Evolutionary conservation across 768 basidiomycete species (phyloP).

Genomic region (Kwoniella bestiolae): DNA sequence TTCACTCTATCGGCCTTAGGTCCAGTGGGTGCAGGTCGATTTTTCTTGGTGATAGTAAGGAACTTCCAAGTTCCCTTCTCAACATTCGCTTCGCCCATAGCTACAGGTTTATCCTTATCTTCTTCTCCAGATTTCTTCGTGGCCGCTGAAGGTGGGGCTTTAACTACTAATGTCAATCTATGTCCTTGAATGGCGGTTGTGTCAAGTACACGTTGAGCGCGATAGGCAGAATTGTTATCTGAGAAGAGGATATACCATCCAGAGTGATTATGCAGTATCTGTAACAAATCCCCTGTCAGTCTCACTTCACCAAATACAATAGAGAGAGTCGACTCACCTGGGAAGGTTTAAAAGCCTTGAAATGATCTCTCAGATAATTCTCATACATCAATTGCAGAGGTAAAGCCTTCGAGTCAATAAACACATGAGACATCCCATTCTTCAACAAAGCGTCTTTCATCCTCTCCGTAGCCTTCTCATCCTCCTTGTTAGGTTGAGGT

Average conservation of each 20-base stretch:
- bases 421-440: slow-evolving; percentile 46
- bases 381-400: slow-evolving; percentile 57
- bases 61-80: slow-evolving; percentile 38
- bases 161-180: slow-evolving; percentile 40
- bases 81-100: slow-evolving; percentile 6
- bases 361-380: slow-evolving; percentile 71
- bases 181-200: slow-evolving; percentile 43
- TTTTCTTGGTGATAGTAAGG: slow-evolving; percentile 49
- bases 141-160: slow-evolving; percentile 54
- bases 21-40: slow-evolving; percentile 15
- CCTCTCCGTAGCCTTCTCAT: slow-evolving; percentile 36
- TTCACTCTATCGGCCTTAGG: slow-evolving; percentile 4
- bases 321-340: slow-evolving; percentile 63
- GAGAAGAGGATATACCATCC: slow-evolving; percentile 84
- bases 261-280: slow-evolving; percentile 72
- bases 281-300: slow-evolving; percentile 19
- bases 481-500: slow-evolving; percentile 28
- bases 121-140: too few relatives aligned
- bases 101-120: background rate
- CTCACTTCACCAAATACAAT: background rate
- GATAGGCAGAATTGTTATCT: slow-evolving; percentile 66
- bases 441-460: slow-evolving; percentile 30
- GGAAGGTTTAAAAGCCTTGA: slow-evolving; percentile 72
- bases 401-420: slow-evolving; percentile 35
- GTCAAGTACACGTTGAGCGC: slow-evolving; percentile 70